phyloP scores from a whole-genome alignment of 2,329 filamentous ascomycete species.

The Arthrobotrys musiformis region DNA sequence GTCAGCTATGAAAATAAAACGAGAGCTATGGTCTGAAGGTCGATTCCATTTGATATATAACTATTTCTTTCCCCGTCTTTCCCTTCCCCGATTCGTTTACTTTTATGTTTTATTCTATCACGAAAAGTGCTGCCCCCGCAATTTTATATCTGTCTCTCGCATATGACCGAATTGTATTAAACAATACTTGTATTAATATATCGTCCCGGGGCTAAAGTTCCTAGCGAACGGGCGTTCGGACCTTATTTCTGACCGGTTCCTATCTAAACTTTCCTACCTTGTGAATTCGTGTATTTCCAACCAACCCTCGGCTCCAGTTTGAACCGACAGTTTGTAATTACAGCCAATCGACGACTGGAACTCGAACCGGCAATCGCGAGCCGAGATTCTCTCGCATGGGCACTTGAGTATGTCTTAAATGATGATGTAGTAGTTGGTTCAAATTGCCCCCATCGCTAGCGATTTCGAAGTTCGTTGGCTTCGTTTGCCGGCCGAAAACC shows the following conservation, averaged over 20 bases:
- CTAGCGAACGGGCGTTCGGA: slow-evolving; percentile 7
- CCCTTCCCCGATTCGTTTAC: not conserved
- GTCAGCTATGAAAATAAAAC: slow-evolving; percentile 14
- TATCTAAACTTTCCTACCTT: not conserved
- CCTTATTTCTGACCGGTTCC: slow-evolving; percentile 8
- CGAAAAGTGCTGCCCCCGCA: too few relatives aligned
- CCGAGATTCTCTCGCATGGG: not conserved
- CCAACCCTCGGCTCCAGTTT: slow-evolving; percentile 32
- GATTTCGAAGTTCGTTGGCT: not conserved
- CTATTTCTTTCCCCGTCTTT: not conserved
- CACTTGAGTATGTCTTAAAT: not conserved
- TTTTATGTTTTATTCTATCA: too few relatives aligned
- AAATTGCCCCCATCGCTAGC: not conserved
- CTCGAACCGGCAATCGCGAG: not conserved
- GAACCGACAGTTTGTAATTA: slow-evolving; percentile 15
- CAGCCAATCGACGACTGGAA: slow-evolving; percentile 5
- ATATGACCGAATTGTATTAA: not conserved
- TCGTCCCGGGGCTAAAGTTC: not conserved
- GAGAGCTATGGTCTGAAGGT: slow-evolving; percentile 24
- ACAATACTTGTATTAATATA: not conserved
- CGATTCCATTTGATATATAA: not conserved
- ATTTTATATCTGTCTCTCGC: not conserved
- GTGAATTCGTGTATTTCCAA: not conserved
- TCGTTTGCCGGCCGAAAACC: slow-evolving; percentile 41
- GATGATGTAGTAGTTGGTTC: slow-evolving; percentile 29